Conservation (phyloP, 768 basidiomycete genomes). For the Rhodotorula sphaerocarpa region DNA sequence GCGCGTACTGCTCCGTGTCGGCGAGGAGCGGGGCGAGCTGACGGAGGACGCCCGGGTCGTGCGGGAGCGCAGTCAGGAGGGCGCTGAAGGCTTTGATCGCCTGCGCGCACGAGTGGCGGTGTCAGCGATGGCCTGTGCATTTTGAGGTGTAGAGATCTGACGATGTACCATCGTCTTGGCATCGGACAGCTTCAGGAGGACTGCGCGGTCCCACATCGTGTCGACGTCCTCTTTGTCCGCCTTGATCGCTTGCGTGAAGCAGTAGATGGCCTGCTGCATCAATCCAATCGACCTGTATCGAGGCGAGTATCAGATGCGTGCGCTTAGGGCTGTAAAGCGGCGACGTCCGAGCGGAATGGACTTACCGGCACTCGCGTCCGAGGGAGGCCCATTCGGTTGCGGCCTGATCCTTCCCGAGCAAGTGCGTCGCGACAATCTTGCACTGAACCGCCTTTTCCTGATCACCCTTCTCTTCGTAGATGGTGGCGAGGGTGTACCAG, state of each 20-base stretch:
- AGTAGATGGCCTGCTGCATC: conserved; percentile 81
- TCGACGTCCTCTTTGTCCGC: conserved; percentile 73
- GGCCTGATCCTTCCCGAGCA: conserved; percentile 54
- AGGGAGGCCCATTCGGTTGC: conserved; percentile 80
- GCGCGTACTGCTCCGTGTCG: conserved; percentile 59
- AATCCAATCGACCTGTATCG: conserved; percentile 56
- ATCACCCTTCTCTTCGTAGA: conserved; percentile 66
- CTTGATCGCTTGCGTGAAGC: conserved; percentile 71
- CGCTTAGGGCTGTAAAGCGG: background rate
- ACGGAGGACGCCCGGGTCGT: conserved; percentile 67
- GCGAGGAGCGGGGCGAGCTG: conserved; percentile 70
- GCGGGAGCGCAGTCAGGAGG: conserved; percentile 66
- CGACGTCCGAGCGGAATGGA: conserved; percentile 4
- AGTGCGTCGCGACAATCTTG: conserved; percentile 81
- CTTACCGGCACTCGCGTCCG: conserved; percentile 64
- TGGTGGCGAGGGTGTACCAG: conserved; percentile 81
- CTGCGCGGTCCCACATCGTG: conserved; percentile 81
- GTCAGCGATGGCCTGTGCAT: background rate
- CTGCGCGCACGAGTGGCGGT: conserved; percentile 43
- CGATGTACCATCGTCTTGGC: conserved; percentile 59
- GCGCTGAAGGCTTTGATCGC: conserved; percentile 59
- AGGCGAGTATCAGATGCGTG: background rate
- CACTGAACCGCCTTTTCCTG: conserved; percentile 66
- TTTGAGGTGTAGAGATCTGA: too few relatives aligned
- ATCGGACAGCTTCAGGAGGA: conserved; percentile 65